These are phyloP conservation scores for Scheffersomyces cryptocercus DNA, from an alignment of 1,139 yeast species.

Conservation along the genomic window DNA sequence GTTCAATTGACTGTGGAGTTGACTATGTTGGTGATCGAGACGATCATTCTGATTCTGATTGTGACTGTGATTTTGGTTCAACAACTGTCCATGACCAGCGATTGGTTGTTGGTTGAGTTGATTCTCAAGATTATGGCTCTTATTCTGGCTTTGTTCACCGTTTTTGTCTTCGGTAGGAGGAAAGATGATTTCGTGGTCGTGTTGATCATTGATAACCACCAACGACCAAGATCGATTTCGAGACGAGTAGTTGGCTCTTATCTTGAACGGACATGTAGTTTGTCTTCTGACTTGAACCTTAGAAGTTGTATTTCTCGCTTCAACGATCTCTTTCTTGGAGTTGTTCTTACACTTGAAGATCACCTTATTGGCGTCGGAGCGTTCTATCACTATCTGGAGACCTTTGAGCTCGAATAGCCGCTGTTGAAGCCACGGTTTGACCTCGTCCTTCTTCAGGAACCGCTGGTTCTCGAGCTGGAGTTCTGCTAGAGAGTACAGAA, in stretches of 20 bases:
- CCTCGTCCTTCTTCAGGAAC: constrained; percentile 29
- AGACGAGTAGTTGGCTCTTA: constrained; percentile 65
- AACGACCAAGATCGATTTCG: constrained; percentile 60
- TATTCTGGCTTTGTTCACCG: too few species aligned
- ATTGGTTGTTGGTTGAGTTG: too few species aligned
- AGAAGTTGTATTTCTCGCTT: constrained; percentile 5
- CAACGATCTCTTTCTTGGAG: constrained; percentile 10
- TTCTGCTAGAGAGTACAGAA: constrained; percentile 7
- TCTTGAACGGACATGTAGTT: constrained; percentile 63
- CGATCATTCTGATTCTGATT: background rate
- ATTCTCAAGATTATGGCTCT: too few species aligned
- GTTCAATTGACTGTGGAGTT: background rate
- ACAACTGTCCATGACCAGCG: too few species aligned
- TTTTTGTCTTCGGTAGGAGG: too few species aligned
- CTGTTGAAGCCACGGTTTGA: constrained; percentile 70
- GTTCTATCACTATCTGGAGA: constrained; percentile 63
- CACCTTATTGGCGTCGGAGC: constrained; percentile 68
- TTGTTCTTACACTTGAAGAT: constrained; percentile 63
- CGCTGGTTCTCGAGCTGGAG: constrained; percentile 12
- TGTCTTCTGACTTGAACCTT: constrained; percentile 18
- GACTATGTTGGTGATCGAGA: background rate
- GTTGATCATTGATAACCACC: constrained; percentile 58
- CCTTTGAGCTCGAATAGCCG: constrained; percentile 48
- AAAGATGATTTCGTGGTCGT: constrained; percentile 33
- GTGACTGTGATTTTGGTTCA: too few species aligned